Evolutionary conservation across 2,329 filamentous ascomycete genomes (phyloP), one percentile per base, ranked within the genome.

Genomic region (Aspergillus luchuensis): DNA sequence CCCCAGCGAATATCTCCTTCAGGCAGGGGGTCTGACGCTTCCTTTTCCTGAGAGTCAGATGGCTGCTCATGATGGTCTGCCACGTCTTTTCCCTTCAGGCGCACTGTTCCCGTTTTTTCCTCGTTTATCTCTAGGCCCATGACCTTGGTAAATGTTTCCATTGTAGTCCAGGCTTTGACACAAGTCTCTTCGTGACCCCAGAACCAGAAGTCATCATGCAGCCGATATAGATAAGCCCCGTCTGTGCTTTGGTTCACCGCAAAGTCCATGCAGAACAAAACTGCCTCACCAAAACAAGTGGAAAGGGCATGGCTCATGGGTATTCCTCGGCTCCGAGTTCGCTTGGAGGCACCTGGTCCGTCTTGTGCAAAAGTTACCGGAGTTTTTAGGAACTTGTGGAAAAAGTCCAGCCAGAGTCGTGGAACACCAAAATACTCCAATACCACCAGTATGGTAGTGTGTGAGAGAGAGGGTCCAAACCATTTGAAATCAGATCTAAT

Each of bases 191-290:
- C 82, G 5, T 85, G 78, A 8, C 83, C 81, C 86, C 87, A 89
- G 69, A 89, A 86, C 87, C 87, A 90, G 55, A 89, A 79, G 64
- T 89, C 86, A 63, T 89, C 87, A 55, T 88, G 82, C 39, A 89
- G 77, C 11, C 88, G 84, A 70, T 87, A 87, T 10, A 89, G 72
- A n/a, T 80, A 77, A 1, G 77, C 75, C 0, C 86, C 86, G 5
- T 76, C 63, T 0, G 87, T 86, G 1, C 77, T 74, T 60, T 84
- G 81, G 59, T 89, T 89, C 58, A 90, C 81, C 0, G 86, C 80
- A 67, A 86, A 87, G 67, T 90, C 88, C 65, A 90, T 82, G 61
- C 84, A 87, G 67, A 90, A 90, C 0, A 90, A 74, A 0, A 87
- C 75, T 0, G 79, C 74, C 69, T 90, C 88, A 0, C 85, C 84